Evolutionary conservation across 1,284 basidiomycete genomes (phyloP).

Genomic region (Trichosporon faecale): DNA sequence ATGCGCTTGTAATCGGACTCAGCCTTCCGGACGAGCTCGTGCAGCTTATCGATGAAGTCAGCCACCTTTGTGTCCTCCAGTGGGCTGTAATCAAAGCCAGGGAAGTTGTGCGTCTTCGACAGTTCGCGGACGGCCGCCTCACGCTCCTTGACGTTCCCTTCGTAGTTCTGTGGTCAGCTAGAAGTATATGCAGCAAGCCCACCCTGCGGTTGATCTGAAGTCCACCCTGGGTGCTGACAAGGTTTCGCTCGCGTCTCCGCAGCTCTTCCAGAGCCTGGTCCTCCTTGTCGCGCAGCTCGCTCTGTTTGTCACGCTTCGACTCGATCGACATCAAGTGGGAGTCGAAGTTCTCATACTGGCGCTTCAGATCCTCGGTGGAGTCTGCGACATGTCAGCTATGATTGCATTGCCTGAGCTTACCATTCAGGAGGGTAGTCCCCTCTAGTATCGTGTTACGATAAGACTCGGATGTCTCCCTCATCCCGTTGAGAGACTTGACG

Average conservation of each 20-base stretch:
- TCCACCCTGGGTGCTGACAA: slow-evolving; percentile 41
- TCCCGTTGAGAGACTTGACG: slow-evolving; percentile 65
- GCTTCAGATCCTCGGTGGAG: slow-evolving; percentile 69
- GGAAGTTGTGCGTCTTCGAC: slow-evolving; percentile 65
- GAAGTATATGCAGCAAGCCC: background rate
- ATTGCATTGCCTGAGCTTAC: slow-evolving; percentile 50
- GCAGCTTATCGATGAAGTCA: slow-evolving; percentile 43
- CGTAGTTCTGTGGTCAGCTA: slow-evolving; percentile 62
- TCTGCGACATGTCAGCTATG: slow-evolving; percentile 56
- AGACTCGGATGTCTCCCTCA: slow-evolving; percentile 63
- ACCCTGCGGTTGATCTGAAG: slow-evolving; percentile 47
- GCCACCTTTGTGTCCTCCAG: slow-evolving; percentile 42
- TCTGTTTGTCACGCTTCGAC: slow-evolving; percentile 39
- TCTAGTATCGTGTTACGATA: slow-evolving; percentile 62
- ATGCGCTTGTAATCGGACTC: slow-evolving; percentile 43
- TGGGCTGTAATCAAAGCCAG: slow-evolving; percentile 62
- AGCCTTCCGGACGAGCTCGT: slow-evolving; percentile 39
- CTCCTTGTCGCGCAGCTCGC: slow-evolving; percentile 37
- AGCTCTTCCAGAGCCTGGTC: slow-evolving; percentile 42
- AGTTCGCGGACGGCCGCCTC: slow-evolving; percentile 72
- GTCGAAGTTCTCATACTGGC: slow-evolving; percentile 69
- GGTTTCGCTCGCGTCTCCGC: slow-evolving; percentile 34
- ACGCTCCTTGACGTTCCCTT: slow-evolving; percentile 67
- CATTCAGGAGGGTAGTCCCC: slow-evolving; percentile 64
- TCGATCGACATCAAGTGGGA: slow-evolving; percentile 48